These are phyloP conservation scores for Carex pumila DNA, from an alignment of 176 grass and related monocot species.

Conservation along the genomic window DNA sequence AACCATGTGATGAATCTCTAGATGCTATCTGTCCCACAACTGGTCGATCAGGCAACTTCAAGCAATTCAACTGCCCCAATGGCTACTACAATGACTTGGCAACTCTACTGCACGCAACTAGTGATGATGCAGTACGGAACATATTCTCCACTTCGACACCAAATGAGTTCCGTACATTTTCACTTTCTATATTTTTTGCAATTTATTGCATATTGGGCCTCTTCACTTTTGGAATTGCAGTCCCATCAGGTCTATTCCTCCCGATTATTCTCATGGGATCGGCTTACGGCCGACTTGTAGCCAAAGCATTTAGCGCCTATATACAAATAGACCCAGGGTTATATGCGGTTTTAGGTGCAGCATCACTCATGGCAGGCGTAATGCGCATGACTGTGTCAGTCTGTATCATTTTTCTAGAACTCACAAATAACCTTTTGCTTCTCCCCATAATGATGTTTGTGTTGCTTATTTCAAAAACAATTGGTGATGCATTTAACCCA, in stretches of 20 bases:
- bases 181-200: constrained; percentile 77
- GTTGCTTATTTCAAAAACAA: constrained; percentile 80
- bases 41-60: constrained; percentile 81
- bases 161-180: constrained; percentile 56
- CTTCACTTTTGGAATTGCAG: constrained; percentile 94
- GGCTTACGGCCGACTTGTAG: constrained; percentile 70
- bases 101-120: constrained; percentile 84
- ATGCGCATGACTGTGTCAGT: constrained; percentile 98
- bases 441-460: constrained; percentile 98
- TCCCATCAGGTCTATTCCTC: constrained; percentile 86
- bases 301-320: constrained; percentile 23
- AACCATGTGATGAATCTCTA: constrained; percentile 38
- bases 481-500: constrained; percentile 78
- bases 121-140: constrained; percentile 77
- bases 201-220: constrained; percentile 79
- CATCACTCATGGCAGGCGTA: constrained; percentile 79
- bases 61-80: constrained; percentile 91
- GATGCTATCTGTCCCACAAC: constrained; percentile 39
- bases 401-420: constrained; percentile 95
- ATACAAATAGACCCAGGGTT: constrained; percentile 70
- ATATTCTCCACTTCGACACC: constrained; percentile 85
- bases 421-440: constrained; percentile 81
- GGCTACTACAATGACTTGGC: constrained; percentile 91
- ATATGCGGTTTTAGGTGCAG: constrained; percentile 82
- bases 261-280: constrained; percentile 99